Evolutionary conservation across 2,329 filamentous ascomycete genomes (phyloP), one percentile per base, ranked within the genome.

Genomic region (Clonostachys chloroleuca): DNA sequence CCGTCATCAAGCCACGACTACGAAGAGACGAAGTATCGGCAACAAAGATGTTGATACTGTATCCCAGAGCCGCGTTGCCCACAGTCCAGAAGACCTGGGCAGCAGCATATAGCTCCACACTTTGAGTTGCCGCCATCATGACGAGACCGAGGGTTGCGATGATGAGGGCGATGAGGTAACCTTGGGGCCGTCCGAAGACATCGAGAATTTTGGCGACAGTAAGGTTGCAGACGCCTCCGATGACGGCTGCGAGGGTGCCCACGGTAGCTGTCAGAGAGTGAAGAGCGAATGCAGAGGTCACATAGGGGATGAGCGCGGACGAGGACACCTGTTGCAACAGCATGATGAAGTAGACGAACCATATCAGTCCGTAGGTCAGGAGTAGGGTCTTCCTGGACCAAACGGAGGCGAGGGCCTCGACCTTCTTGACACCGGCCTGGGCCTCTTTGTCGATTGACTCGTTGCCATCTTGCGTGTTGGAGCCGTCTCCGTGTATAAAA

Each of bases 21-120:
- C 77, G 74, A 39, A 89, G 67, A 16, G 74, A 74, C 1, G 84
- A 83, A 1, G 83, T 86, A 54, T 89, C 86, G 20, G 84, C 81
- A 49, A 85, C 78, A 56, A 88, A 82, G 20, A 89, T 76, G 49
- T 76, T 76, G 14, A 86, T 66, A 34, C 77, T 75, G 54, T 84
- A 87, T 41, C 74, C 37, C 40, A 47, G 42, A 17, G 42, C 42
- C 12, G 30, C 34, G 12, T 24, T 33, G 1, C 86, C 86, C 40
- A 85, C 76, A 48, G 75, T 76, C 58, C 85, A 87, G 51, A 89
- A 83, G 2, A 87, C 82, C 54, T 82, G 74, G 3, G 79, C 82
- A 3, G 83, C 83, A 40, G 80, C 78, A 59, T 83, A 87, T 0
- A 75, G 80, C 51, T 77, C 63, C 12, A 86, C 73, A 48, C 77